Evolutionary conservation across 371 early-diverging fungal species (phyloP).

Genomic region (Mortierella sp.): DNA sequence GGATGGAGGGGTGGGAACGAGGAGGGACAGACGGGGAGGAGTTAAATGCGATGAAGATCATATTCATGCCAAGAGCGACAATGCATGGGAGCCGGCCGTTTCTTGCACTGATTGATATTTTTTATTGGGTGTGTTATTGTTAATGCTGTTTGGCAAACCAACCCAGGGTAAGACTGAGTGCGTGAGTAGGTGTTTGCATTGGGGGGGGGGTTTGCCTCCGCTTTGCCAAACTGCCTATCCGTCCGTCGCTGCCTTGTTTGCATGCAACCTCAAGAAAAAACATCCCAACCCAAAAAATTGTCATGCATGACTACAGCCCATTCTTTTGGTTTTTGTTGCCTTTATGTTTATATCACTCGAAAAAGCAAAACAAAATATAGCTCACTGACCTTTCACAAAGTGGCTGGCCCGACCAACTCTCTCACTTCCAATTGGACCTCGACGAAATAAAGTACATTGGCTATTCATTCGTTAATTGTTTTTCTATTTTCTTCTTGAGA

Average conservation of each 20-base stretch:
- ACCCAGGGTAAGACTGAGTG: neutral
- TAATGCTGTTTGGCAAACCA: neutral
- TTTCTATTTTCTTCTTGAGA: neutral
- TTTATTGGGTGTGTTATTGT: neutral
- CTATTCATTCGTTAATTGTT: neutral
- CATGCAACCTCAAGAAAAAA: too few relatives aligned
- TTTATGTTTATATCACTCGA: neutral
- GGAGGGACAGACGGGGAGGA: neutral
- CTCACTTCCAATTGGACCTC: neutral
- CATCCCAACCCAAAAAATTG: neutral
- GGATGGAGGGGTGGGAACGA: neutral
- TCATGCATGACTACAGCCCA: neutral
- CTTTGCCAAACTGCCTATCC: too few relatives aligned
- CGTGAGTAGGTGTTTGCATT: too few relatives aligned
- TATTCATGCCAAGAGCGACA: neutral
- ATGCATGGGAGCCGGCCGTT: neutral
- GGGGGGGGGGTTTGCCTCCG: too few relatives aligned
- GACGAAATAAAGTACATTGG: neutral
- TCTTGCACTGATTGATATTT: neutral
- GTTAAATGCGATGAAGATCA: neutral
- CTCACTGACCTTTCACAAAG: neutral
- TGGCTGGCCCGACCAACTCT: neutral
- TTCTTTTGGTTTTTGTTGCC: neutral
- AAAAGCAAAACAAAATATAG: neutral
- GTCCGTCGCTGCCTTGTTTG: too few relatives aligned